Percentiles rank a stretch among this genome's conserved stretches.
These are phyloP conservation scores for Quercus mongolica DNA, from an alignment of 306 rosid species.

Conservation along the genomic window DNA sequence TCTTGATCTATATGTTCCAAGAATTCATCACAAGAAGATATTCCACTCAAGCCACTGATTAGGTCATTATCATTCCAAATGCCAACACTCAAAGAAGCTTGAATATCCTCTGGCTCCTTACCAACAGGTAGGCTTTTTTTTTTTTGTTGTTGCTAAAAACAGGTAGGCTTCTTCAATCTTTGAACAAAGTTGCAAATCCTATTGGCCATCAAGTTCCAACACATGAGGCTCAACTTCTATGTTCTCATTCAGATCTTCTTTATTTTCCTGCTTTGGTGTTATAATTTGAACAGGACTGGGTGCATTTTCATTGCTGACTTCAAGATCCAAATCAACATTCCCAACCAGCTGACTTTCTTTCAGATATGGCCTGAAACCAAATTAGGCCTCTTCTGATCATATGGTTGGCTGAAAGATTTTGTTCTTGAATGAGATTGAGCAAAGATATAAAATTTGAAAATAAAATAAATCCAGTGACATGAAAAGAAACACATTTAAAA, in stretches of 20 bases:
- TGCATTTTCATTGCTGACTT: slow-evolving; percentile 39
- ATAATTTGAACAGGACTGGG: slow-evolving; percentile 43
- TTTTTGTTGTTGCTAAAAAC: not conserved
- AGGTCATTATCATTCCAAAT: slow-evolving; percentile 33
- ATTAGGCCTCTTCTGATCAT: slow-evolving; percentile 23
- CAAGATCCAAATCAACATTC: slow-evolving; percentile 58
- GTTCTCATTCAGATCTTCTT: slow-evolving; percentile 25
- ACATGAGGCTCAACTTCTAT: slow-evolving; percentile 16
- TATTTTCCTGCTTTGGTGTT: slow-evolving; percentile 45
- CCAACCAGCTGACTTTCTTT: slow-evolving; percentile 83
- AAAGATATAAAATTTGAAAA: slow-evolving; percentile 1
- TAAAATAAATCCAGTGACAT: not conserved
- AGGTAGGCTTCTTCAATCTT: slow-evolving; percentile 29
- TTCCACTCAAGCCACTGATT: slow-evolving; percentile 33
- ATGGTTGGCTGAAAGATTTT: slow-evolving; percentile 2
- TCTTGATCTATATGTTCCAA: slow-evolving; percentile 61
- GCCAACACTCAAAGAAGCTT: slow-evolving; percentile 8
- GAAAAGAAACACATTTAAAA: not conserved
- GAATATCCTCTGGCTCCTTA: slow-evolving; percentile 32
- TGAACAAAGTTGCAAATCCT: slow-evolving; percentile 30
- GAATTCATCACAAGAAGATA: slow-evolving; percentile 57
- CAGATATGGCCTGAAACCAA: slow-evolving; percentile 68
- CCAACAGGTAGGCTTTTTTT: slow-evolving; percentile 17
- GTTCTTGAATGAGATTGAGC: slow-evolving; percentile 7
- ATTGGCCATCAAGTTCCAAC: slow-evolving; percentile 20